A percentile compares a stretch with the other conserved stretches of the same genome.
Evolutionary conservation across 805 yeast genomes (phyloP).

Genomic region (Myxozyma nipponensis): DNA sequence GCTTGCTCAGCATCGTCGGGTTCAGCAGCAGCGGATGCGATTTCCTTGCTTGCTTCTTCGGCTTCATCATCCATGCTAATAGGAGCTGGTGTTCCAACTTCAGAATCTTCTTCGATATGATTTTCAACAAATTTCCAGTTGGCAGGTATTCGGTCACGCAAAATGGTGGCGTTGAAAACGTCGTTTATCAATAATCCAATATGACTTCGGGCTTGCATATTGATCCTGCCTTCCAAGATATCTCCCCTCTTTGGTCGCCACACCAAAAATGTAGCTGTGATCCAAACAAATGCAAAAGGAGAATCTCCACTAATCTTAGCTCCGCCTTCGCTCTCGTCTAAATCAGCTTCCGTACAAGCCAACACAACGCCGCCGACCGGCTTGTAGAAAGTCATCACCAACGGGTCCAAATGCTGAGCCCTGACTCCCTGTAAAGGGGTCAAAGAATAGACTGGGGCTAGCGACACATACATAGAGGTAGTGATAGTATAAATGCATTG

Average conservation of each 20-base stretch:
- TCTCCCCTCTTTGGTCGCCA: slow-evolving; percentile 95
- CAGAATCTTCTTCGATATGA: slow-evolving; percentile 55
- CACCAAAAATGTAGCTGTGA: slow-evolving; percentile 70
- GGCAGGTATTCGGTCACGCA: slow-evolving; percentile 77
- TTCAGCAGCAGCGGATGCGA: not conserved
- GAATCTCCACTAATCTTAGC: slow-evolving; percentile 72
- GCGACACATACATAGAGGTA: slow-evolving; percentile 67
- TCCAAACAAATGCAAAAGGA: slow-evolving; percentile 88
- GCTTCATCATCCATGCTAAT: slow-evolving; percentile 19
- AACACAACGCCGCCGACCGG: slow-evolving; percentile 78
- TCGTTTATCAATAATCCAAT: slow-evolving; percentile 88
- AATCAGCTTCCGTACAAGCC: slow-evolving; percentile 64
- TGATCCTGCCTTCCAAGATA: slow-evolving; percentile 75
- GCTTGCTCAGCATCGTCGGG: slow-evolving; percentile 29
- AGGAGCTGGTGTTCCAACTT: slow-evolving; percentile 16
- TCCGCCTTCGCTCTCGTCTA: slow-evolving; percentile 43
- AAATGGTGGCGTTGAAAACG: slow-evolving; percentile 90
- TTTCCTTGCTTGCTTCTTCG: slow-evolving; percentile 1
- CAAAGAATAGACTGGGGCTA: slow-evolving; percentile 76
- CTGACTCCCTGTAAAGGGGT: slow-evolving; percentile 75
- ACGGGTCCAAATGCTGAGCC: slow-evolving; percentile 83
- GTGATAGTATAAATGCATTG: slow-evolving; percentile 65
- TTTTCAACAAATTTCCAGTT: slow-evolving; percentile 81
- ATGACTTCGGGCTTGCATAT: slow-evolving; percentile 92
- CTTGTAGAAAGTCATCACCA: slow-evolving; percentile 75